Evolutionary conservation across 2,329 filamentous ascomycete genomes (phyloP).

Genomic region (Fusarium chaquense): DNA sequence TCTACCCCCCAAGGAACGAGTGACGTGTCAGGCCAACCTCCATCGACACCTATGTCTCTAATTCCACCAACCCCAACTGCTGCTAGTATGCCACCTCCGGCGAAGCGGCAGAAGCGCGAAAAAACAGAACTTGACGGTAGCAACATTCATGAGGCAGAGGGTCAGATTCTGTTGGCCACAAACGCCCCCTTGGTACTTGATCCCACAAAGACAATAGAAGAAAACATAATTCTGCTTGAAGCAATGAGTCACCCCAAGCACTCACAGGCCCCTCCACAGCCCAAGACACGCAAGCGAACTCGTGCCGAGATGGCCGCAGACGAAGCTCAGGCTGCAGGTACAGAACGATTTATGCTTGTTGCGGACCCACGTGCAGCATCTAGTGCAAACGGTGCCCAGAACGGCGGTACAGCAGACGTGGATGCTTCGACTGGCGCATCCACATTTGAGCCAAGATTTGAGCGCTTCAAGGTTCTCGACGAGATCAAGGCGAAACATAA

Average conservation of each 20-base stretch:
- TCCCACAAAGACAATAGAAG: constrained; percentile 75
- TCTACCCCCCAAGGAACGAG: constrained; percentile 70
- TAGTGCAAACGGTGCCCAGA: constrained; percentile 67
- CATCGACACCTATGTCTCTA: constrained; percentile 73
- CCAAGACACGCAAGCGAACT: constrained; percentile 92
- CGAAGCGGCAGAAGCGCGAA: constrained; percentile 76
- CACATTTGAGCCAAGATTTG: constrained; percentile 88
- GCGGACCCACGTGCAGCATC: constrained; percentile 85
- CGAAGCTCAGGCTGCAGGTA: constrained; percentile 88
- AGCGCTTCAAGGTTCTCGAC: constrained; percentile 90
- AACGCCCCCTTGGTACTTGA: constrained; percentile 82
- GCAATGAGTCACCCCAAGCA: constrained; percentile 82
- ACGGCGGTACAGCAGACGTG: constrained; percentile 70
- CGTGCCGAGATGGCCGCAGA: constrained; percentile 95
- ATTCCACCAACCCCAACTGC: constrained; percentile 73
- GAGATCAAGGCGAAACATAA: constrained; percentile 83
- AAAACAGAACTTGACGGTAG: constrained; percentile 81
- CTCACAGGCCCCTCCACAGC: constrained; percentile 79
- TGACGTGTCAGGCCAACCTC: constrained; percentile 65
- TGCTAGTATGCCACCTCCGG: constrained; percentile 68
- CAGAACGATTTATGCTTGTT: constrained; percentile 92
- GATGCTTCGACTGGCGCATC: constrained; percentile 78
- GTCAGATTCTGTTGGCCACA: constrained; percentile 79
- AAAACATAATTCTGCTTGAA: constrained; percentile 78
- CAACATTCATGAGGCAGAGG: constrained; percentile 80